Evolutionary conservation across 768 basidiomycete species (phyloP).

Genomic region (Tulasnella sp.): DNA sequence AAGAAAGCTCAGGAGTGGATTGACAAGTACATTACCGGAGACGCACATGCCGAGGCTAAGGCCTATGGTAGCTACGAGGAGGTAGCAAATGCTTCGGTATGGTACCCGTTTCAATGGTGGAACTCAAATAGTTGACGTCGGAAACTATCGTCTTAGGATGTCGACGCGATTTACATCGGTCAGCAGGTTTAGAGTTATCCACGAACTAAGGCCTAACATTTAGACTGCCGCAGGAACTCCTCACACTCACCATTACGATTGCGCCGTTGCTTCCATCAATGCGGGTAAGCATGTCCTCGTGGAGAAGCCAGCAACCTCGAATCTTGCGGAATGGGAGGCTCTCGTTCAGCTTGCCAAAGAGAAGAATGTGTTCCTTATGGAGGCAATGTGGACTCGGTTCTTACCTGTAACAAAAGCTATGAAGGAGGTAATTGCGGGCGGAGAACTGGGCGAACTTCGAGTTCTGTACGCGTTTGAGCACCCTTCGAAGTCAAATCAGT

Average conservation of each 20-base stretch:
- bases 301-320: constrained; percentile 84
- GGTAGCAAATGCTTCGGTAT: constrained; percentile 65
- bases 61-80: constrained; percentile 71
- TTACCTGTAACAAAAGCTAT: constrained; percentile 65
- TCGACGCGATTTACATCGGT: constrained; percentile 78
- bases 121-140: too few relatives aligned
- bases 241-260: constrained; percentile 76
- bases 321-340: constrained; percentile 68
- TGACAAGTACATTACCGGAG: constrained; percentile 48
- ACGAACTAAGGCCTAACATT: not conserved
- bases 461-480: constrained; percentile 41
- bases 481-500: not conserved
- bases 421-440: constrained; percentile 59
- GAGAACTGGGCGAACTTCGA: constrained; percentile 61
- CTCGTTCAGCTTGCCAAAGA: constrained; percentile 72
- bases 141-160: constrained; percentile 45
- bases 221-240: constrained; percentile 59
- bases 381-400: constrained; percentile 85
- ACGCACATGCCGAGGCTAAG: constrained; percentile 44
- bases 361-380: constrained; percentile 84
- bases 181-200: not conserved
- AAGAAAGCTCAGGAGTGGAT: constrained; percentile 71
- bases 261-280: constrained; percentile 68
- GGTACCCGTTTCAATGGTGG: constrained; percentile 30
- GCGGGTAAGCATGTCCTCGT: constrained; percentile 83